Evolutionary conservation across 2,329 filamentous ascomycete species (phyloP), one percentile per base, ranked within the genome.

Genomic region (Fusarium newnesense): DNA sequence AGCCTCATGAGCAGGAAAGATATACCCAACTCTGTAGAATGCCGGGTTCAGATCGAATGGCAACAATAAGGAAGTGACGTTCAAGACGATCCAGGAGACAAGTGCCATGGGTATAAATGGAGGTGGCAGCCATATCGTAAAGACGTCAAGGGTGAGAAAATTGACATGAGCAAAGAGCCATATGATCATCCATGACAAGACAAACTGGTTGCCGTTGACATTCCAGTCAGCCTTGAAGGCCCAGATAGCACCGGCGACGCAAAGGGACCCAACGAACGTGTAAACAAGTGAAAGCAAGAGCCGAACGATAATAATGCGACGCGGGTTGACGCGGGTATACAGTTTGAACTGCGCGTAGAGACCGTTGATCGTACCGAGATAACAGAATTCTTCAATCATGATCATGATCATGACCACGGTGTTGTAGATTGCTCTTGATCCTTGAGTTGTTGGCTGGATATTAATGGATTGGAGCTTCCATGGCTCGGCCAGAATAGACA

Each of bases 311-410:
- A 56, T 40, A 24, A 56, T 56, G 15, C 52, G 52, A 9, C 16
- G 39, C 39, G 36, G 18, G 18, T 42, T 28, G 21, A 56, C 50
- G 16, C 60, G 60, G 13, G 68, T 34, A 44, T 74, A 77, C 30
- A 76, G 42, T 50, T 72, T 76, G 63, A 77, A 76, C n/a, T 70
- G 49, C 11, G 57, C 73, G 12, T 73, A 75, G 24, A 77, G 70
- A 4, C 72, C 74, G 37, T 76, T 77, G 39, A 76, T 59, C 9
- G 64, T 73, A 34, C 70, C 74, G 15, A 77, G 67, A 42, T 74
- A 77, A 50, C 76, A 77, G 54, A 76, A 76, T 21, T 76, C 70
- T 30, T 77, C 69, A 36, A 76, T 75, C 34, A 76, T 43, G n/a
- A 76, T 54, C 50, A 77, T 30, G 13, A 77, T 76, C 52, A 77